These are phyloP conservation scores for Pseudomonodictys pantanalensis DNA, from an alignment of 495 filamentous ascomycete genomes.

Conservation along the genomic window DNA sequence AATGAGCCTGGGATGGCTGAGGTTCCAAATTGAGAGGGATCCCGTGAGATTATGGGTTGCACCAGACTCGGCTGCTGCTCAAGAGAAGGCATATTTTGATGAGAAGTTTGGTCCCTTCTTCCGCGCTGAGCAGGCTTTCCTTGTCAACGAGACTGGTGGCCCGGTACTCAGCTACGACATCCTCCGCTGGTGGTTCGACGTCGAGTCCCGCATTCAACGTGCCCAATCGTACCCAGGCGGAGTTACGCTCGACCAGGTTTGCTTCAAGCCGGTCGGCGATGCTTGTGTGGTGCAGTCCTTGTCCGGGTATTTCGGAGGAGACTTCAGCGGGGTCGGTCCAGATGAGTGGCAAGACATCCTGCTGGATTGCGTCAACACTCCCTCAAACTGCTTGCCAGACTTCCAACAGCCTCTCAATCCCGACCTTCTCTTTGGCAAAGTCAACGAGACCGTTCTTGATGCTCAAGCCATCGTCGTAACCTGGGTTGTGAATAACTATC, in stretches of 20 bases:
- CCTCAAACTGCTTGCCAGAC: slow-evolving; percentile 76
- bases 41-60: slow-evolving; percentile 94
- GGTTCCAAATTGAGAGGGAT: slow-evolving; percentile 80
- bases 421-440: slow-evolving; percentile 82
- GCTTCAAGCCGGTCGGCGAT: slow-evolving; percentile 86
- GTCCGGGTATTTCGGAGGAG: slow-evolving; percentile 76
- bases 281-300: slow-evolving; percentile 91
- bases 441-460: slow-evolving; percentile 64
- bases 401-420: slow-evolving; percentile 84
- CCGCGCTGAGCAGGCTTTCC: slow-evolving; percentile 86
- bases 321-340: slow-evolving; percentile 59
- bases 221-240: slow-evolving; percentile 64
- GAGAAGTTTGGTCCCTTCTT: slow-evolving; percentile 94
- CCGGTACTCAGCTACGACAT: slow-evolving; percentile 86
- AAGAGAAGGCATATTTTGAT: slow-evolving; percentile 94
- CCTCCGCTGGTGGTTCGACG: slow-evolving; percentile 88
- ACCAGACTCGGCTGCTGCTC: slow-evolving; percentile 81
- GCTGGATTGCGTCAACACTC: slow-evolving; percentile 67
- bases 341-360: slow-evolving; percentile 68
- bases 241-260: slow-evolving; percentile 74
- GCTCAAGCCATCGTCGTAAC: slow-evolving; percentile 79
- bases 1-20: slow-evolving; percentile 81
- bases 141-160: slow-evolving; percentile 82
- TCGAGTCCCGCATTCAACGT: slow-evolving; percentile 69
- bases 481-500: slow-evolving; percentile 93